Base-by-base conservation (phyloP, 2,329 filamentous ascomycete genomes). In the Fusarium multiceps region DNA sequence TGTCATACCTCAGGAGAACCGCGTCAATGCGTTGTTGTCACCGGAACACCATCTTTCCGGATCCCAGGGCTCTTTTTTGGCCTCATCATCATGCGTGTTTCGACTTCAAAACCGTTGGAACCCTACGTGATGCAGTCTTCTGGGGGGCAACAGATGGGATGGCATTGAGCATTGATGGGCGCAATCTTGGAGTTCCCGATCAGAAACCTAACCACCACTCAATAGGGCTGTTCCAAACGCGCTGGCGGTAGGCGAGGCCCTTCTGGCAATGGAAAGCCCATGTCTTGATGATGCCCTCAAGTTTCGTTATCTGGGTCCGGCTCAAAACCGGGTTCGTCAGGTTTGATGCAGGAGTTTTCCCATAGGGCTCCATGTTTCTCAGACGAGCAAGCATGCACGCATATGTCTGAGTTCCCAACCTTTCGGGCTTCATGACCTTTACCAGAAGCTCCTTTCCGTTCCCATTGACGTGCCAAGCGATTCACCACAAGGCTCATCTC, bases 131-230 rank as follows among this genome's bases (percentile, higher is more conserved):
- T 66, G 55, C 59, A 60, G 47, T 32, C 51, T 64, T 48, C 59
- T 57, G 23, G 56, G 71, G 61, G 60, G 51, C 55, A 48, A 27
- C 55, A 59, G 55, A 59, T 53, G 42, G 46, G 65, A 51, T 56
- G 57, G 67, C 68, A 72, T 75, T 68, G 59, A 67, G 72, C 70
- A 74, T 74, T 74, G 69, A 68, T 50, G 47, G 48, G 59, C 55
- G 71, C 71, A 75, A 75, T 75, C 59, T 75, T 72, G 68, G 72
- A 55, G 53, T 59, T 47, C 54, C 72, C 72, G 72, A 71, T 58
- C 45, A 50, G 46, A 46, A 57, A 42, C 43, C 34, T 34, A 47
- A 56, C 43, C 32, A 46, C 41, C 50, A 47, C 23, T 66, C 60
- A 55, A 69, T 73, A 74, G 68, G 72, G 72, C 72, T 74, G 60